These are phyloP conservation scores for Hygrocybe punicea DNA, from an alignment of 768 basidiomycete species.

Conservation along the genomic window DNA sequence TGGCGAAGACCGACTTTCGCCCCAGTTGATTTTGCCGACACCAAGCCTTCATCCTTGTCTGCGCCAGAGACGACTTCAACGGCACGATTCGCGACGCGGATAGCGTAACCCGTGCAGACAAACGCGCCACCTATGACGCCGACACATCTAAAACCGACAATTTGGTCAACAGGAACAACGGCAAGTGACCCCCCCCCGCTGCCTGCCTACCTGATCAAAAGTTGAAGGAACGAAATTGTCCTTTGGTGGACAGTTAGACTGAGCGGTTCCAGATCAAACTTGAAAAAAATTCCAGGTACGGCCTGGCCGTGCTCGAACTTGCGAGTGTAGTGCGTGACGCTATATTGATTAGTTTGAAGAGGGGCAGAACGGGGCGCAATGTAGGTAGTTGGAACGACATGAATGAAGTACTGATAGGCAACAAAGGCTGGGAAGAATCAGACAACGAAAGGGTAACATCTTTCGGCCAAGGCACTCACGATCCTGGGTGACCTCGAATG, in stretches of 20 bases:
- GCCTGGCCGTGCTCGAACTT: slow-evolving; percentile 69
- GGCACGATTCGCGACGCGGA: slow-evolving; percentile 61
- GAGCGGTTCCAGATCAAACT: slow-evolving; percentile 93
- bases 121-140: slow-evolving; percentile 95
- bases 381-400: slow-evolving; percentile 94
- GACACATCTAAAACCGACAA: slow-evolving; percentile 48
- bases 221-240: slow-evolving; percentile 75
- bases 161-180: background rate
- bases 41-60: slow-evolving; percentile 49
- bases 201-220: slow-evolving; percentile 60
- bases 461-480: slow-evolving; percentile 43
- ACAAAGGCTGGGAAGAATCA: slow-evolving; percentile 59
- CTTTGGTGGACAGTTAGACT: slow-evolving; percentile 82
- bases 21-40: slow-evolving; percentile 64
- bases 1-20: slow-evolving; percentile 51
- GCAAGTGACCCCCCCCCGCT: background rate
- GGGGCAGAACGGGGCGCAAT: slow-evolving; percentile 65
- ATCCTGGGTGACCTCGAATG: slow-evolving; percentile 68
- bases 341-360: slow-evolving; percentile 81
- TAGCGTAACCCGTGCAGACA: slow-evolving; percentile 77
- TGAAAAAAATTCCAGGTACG: slow-evolving; percentile 96
- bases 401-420: slow-evolving; percentile 91
- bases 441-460: slow-evolving; percentile 1
- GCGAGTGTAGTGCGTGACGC: slow-evolving; percentile 88
- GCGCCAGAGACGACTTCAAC: slow-evolving; percentile 62